These are phyloP conservation scores for Thermochaetoides dissita DNA, from an alignment of 2,329 filamentous ascomycete genomes.

Conservation along the genomic window DNA sequence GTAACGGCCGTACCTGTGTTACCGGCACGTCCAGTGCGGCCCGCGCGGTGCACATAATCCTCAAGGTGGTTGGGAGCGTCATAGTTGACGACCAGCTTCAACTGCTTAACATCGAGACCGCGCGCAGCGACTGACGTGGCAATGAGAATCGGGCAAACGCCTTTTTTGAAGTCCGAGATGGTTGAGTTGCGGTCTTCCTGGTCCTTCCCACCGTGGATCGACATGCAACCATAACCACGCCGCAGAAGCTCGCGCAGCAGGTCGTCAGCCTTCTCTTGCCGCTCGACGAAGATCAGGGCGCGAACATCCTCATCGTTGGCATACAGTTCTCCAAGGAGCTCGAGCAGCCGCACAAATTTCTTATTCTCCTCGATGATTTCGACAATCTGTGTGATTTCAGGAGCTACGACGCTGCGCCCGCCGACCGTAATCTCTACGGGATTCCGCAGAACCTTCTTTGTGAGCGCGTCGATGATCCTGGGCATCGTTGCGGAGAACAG, in stretches of 20 bases:
- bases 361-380: slow-evolving; percentile 69
- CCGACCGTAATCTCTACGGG: slow-evolving; percentile 89
- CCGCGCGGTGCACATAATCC: slow-evolving; percentile 90
- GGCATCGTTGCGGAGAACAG: slow-evolving; percentile 96
- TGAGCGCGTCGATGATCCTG: slow-evolving; percentile 77
- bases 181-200: slow-evolving; percentile 87
- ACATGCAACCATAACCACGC: slow-evolving; percentile 82
- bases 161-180: slow-evolving; percentile 85
- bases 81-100: slow-evolving; percentile 92
- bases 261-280: slow-evolving; percentile 79
- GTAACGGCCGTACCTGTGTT: slow-evolving; percentile 92
- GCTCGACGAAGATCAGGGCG: slow-evolving; percentile 80
- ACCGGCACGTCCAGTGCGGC: slow-evolving; percentile 84
- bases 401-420: slow-evolving; percentile 72
- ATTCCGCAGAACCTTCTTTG: slow-evolving; percentile 72
- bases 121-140: slow-evolving; percentile 92
- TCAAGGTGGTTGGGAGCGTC: slow-evolving; percentile 89
- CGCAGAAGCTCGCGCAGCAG: slow-evolving; percentile 63
- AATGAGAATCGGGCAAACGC: slow-evolving; percentile 76
- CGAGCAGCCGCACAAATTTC: slow-evolving; percentile 73
- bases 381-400: slow-evolving; percentile 85
- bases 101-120: slow-evolving; percentile 87
- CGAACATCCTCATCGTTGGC: slow-evolving; percentile 79
- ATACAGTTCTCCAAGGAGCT: slow-evolving; percentile 77
- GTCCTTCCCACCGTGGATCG: slow-evolving; percentile 86